A percentile compares a stretch with the other conserved stretches of the same genome.
Conservation (phyloP, 2,329 filamentous ascomycete genomes). For the Trichophyton benhamiae region DNA sequence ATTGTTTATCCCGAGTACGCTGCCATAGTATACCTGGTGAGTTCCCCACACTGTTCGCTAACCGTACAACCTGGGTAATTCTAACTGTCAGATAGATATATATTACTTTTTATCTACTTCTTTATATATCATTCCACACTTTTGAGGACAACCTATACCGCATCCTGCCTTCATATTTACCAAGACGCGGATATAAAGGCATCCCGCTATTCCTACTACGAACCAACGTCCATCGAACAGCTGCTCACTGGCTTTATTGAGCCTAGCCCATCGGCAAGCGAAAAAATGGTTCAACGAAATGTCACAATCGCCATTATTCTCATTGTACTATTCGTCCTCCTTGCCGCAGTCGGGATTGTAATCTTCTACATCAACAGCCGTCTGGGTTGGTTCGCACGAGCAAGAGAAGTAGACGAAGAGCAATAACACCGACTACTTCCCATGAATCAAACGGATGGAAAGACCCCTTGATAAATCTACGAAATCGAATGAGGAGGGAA, state of each 20-base stretch:
- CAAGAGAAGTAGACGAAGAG: neutral
- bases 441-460: neutral
- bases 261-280: neutral
- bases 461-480: neutral
- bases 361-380: conserved; percentile 23
- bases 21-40: neutral
- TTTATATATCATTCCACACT: neutral
- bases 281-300: conserved; percentile 34
- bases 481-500: neutral
- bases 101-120: neutral
- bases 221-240: neutral
- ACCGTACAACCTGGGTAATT: neutral
- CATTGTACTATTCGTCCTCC: conserved; percentile 37
- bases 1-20: neutral
- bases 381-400: neutral
- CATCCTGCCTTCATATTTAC: neutral
- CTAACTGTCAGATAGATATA: neutral
- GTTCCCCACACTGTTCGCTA: neutral
- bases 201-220: neutral
- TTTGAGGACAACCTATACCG: neutral
- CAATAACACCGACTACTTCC: neutral
- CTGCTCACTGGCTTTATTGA: no score
- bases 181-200: neutral
- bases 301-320: conserved; percentile 40
- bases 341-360: conserved; percentile 30